Evolutionary conservation across 176 grass and related monocot species (phyloP), one percentile per base, ranked within the genome.

Genomic region (Triticum dicoccoides): DNA sequence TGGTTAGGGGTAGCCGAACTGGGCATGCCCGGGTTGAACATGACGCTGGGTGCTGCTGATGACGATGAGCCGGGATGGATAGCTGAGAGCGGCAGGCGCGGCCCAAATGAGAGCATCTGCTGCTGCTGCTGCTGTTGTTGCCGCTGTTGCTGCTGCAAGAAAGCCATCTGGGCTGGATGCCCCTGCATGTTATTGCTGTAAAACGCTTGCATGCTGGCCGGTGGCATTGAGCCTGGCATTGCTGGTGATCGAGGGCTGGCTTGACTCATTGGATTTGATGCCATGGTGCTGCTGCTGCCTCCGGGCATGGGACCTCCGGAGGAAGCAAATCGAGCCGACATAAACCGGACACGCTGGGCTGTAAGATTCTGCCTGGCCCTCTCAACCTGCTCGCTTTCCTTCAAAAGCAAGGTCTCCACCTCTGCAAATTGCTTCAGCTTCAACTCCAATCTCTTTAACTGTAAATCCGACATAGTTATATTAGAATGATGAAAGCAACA

Each of bases 371-470:
- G 97, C 85, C 94, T 96, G 84, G 73, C 17, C 69, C 79, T 73
- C 80, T 99, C 97, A 35, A 79, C 65, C 38, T 90, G 90, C 78
- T 99, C 94, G 6, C 97, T 94, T 84, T 97, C 94, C 89, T 94
- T 99, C 83, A 97, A 85, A 65, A 99, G 85, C 41, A 87, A 47
- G 77, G 94, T 99, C 83, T 99, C 97, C 2, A 99, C 76, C 83
- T 99, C 97, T 0, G 97, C 94, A 78, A 97, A 99, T 78, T 99
- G 92, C 81, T 99, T 99, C 87, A 99, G 24, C 87, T 99, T 99
- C 84, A 96, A 84, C 84, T 99, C 97, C 82, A 99, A 86, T 74
- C 97, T 96, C 82, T 99, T 99, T 54, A 99, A 86, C 97, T 99
- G 88, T 62, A 86, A 42, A 94, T 27, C 42, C 73, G 56, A 83